Evolutionary conservation across 2,329 filamentous ascomycete species (phyloP), one percentile per base, ranked within the genome.

Genomic region (Clathrospora elynae): DNA sequence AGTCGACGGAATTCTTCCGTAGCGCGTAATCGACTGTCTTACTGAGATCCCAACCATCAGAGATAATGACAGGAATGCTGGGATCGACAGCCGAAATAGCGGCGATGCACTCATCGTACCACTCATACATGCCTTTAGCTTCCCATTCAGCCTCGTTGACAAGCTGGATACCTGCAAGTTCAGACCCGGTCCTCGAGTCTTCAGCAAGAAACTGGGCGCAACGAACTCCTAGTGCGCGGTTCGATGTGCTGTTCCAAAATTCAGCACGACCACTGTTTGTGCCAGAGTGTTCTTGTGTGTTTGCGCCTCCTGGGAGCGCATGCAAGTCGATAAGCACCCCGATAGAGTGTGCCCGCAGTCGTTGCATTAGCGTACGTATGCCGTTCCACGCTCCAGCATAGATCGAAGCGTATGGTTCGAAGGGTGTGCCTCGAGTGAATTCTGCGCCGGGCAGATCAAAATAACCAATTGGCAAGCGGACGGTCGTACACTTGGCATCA

Each of bases 391-490:
- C 78, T 46, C 75, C 72, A 37, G 62, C 55, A 55, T 84, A 84
- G 7, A 83, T 73, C 18, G 67, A 55, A 5, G 71, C 65, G 6
- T 73, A 72, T 1, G 71, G 65, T 13, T 76, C 73, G 61, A 83
- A 84, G 1, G 76, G 73, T 1, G 80, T 83, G 2, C 71, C 70
- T 8, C 66, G 54, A 45, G 76, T 78, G 54, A 77, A 82, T 1
- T 70, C 59, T 0, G 74, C 71, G 0, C 78, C 79, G 4, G 61
- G 60, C 4, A 84, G 72, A 3, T 76, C 78, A 57, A 77, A 84
- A 62, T 81, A 83, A 3, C 81, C 81, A 37, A 85, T 78, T 0
- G 81, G 81, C 12, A 85, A 61, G n/a, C 81, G 75, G 28, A 84
- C 74, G 11, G 78, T 78, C 3, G 78, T 83, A 53, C 79, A 80